A percentile compares a stretch with the other conserved stretches of the same genome.
phyloP scores from a whole-genome alignment of 257 asterid genomes.

The Catharanthus roseus region DNA sequence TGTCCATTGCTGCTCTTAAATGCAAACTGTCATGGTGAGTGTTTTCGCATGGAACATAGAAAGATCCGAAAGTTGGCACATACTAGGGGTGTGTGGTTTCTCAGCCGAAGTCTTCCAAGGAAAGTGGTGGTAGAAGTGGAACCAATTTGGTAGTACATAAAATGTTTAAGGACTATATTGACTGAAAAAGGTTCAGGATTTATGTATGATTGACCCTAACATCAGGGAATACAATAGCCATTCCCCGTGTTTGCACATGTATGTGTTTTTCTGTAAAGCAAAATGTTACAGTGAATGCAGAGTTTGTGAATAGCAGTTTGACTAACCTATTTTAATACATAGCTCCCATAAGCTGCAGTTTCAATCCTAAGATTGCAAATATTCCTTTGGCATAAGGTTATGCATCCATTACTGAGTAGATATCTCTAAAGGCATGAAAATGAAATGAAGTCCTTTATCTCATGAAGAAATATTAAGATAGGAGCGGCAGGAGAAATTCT shows the following conservation, averaged over 20 bases:
- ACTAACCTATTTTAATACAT: neutral
- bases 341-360: neutral
- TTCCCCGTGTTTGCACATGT: too few species aligned
- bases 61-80: too few species aligned
- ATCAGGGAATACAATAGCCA: too few species aligned
- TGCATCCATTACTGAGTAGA: neutral
- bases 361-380: neutral
- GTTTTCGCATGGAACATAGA: neutral
- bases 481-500: neutral
- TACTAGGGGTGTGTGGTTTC: too few species aligned
- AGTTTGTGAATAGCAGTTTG: neutral
- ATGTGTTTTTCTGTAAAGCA: neutral
- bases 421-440: neutral
- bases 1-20: neutral
- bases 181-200: too few species aligned
- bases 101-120: too few species aligned
- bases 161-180: too few species aligned
- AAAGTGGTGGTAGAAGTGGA: too few species aligned
- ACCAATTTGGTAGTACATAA: too few species aligned
- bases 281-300: neutral
- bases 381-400: neutral
- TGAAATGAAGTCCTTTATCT: neutral
- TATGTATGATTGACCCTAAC: too few species aligned
- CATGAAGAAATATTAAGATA: neutral
- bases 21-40: neutral